phyloP scores from a whole-genome alignment of 139 green algal genomes.

The Chlorella sp. region DNA sequence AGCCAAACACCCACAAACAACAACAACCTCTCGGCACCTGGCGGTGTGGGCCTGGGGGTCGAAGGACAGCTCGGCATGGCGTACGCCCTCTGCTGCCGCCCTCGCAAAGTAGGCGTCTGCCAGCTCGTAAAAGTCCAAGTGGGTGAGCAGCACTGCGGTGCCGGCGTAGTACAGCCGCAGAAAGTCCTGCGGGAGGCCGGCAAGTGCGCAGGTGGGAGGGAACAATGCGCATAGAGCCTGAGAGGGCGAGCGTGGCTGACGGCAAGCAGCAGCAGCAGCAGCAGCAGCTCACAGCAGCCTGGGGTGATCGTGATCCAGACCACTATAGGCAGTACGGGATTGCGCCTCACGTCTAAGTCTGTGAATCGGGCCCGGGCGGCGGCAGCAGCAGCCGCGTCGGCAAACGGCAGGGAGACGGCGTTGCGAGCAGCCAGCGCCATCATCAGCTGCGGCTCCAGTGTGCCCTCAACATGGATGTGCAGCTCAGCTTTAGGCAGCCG shows the following conservation, averaged over 20 bases:
- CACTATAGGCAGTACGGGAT: no score
- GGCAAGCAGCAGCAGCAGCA: neutral
- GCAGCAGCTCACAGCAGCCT: no score
- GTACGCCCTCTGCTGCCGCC: conserved; percentile 48
- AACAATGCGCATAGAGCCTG: neutral
- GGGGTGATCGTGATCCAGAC: no score
- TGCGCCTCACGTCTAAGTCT: neutral
- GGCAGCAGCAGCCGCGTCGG: neutral
- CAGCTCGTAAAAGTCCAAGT: conserved; percentile 59
- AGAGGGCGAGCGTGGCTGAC: neutral
- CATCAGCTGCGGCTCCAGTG: conserved; percentile 62
- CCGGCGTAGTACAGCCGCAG: conserved; percentile 44
- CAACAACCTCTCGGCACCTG: no score
- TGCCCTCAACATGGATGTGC: conserved; percentile 63
- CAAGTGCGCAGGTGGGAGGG: neutral
- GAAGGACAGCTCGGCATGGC: conserved; percentile 64
- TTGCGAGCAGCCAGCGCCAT: conserved; percentile 54
- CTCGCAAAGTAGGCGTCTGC: conserved; percentile 46
- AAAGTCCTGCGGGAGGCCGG: conserved; percentile 36
- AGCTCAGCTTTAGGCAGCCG: conserved; percentile 58
- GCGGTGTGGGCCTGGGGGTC: conserved; percentile 61
- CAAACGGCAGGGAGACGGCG: conserved; percentile 41
- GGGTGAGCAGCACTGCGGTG: conserved; percentile 33
- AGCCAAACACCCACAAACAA: no score
- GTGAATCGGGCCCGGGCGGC: neutral